Conservation (phyloP, 768 basidiomycete species). For the Kwoniella sp. region DNA sequence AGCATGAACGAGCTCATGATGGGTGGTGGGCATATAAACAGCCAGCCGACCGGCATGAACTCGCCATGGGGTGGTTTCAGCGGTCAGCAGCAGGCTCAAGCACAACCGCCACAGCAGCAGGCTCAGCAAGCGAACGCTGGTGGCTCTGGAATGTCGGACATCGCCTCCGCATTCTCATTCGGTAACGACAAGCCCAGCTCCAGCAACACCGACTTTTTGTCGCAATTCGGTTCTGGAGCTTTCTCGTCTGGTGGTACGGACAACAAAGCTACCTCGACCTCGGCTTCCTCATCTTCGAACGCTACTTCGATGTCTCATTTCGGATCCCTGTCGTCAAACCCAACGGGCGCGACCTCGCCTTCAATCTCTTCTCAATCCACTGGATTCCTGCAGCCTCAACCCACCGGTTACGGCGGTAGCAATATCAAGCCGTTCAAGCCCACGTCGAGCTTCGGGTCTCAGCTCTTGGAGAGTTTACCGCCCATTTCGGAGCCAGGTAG, state of each 20-base stretch:
- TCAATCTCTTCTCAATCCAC: constrained; percentile 15
- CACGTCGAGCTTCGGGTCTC: constrained; percentile 71
- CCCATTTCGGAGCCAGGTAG: constrained; percentile 57
- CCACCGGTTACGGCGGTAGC: constrained; percentile 57
- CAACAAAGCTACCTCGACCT: constrained; percentile 5
- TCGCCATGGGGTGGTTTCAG: constrained; percentile 5
- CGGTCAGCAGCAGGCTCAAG: constrained; percentile 1
- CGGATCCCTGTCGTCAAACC: constrained; percentile 51
- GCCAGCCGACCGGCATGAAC: not conserved
- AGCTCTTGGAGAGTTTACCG: constrained; percentile 68
- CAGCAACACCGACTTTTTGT: constrained; percentile 16
- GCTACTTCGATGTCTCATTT: constrained; percentile 56
- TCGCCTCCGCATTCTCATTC: constrained; percentile 40
- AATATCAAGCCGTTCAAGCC: constrained; percentile 75
- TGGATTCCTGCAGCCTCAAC: constrained; percentile 53
- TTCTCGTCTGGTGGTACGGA: not conserved
- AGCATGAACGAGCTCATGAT: constrained; percentile 75
- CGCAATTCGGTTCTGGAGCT: constrained; percentile 28
- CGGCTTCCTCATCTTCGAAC: constrained; percentile 11
- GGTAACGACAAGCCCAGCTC: constrained; percentile 8
- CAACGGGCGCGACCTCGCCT: constrained; percentile 19
- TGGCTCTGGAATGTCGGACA: constrained; percentile 31
- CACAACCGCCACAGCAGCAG: constrained; percentile 4
- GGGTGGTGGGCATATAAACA: constrained; percentile 57
- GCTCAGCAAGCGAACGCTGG: constrained; percentile 4